A percentile compares a stretch with the other conserved stretches of the same genome.
These are phyloP conservation scores for Pleurotus giganteus DNA, from an alignment of 768 basidiomycete genomes.

Conservation along the genomic window DNA sequence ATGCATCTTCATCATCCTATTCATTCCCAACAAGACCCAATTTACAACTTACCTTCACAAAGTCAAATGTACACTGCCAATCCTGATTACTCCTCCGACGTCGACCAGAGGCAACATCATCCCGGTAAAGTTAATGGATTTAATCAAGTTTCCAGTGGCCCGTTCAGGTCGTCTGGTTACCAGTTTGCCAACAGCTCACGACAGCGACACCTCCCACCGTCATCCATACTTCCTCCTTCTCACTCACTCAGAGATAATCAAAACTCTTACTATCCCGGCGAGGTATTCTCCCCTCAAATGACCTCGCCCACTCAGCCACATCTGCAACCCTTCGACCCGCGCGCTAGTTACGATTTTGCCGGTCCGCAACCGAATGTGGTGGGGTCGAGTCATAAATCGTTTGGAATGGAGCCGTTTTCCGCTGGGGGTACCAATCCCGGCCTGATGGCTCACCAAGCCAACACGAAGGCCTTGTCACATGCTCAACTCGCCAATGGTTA, in stretches of 20 bases:
- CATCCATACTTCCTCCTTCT: constrained; percentile 29
- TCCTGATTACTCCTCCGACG: constrained; percentile 36
- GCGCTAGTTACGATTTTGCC: constrained; percentile 33
- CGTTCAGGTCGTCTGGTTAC: constrained; percentile 22
- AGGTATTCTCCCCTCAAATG: constrained; percentile 34
- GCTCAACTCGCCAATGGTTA: constrained; percentile 17
- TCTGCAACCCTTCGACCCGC: constrained; percentile 34
- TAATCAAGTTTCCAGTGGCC: constrained; percentile 26
- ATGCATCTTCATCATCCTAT: constrained; percentile 28
- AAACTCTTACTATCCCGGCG: constrained; percentile 29
- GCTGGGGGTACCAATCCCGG: constrained; percentile 7
- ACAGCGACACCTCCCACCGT: constrained; percentile 35
- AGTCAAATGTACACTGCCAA: constrained; percentile 31
- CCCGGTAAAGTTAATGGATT: constrained; percentile 35
- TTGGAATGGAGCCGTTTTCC: constrained; percentile 28
- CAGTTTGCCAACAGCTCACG: constrained; percentile 41
- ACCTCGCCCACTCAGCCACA: constrained; percentile 40
- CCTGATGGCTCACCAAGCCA: constrained; percentile 2
- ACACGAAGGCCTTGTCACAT: constrained; percentile 10
- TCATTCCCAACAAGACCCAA: constrained; percentile 27
- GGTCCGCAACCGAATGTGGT: constrained; percentile 22
- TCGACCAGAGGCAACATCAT: constrained; percentile 35
- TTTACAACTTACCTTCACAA: constrained; percentile 33
- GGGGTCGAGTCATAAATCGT: constrained; percentile 27
- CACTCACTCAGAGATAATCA: constrained; percentile 34